phyloP scores from a whole-genome alignment of 139 green algal species.

The Raphidocelis subcapitata region DNA sequence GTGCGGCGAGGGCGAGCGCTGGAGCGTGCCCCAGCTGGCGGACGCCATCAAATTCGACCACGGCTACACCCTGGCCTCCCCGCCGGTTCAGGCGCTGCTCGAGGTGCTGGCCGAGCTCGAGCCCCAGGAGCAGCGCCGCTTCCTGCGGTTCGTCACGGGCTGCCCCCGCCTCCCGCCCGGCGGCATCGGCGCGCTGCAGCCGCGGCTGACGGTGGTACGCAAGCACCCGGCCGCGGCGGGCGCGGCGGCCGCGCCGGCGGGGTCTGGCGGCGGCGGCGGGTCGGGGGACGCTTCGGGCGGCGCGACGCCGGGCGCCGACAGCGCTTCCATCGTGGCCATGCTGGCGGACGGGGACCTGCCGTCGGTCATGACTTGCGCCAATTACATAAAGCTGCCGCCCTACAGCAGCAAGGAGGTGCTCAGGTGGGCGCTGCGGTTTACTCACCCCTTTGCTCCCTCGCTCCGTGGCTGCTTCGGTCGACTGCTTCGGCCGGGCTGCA shows the following conservation, averaged over 20 bases:
- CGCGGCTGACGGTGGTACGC: conserved; percentile 95
- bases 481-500: no score
- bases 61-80: conserved; percentile 76
- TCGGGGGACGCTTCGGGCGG: conserved; percentile 12
- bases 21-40: conserved; percentile 72
- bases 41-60: conserved; percentile 97
- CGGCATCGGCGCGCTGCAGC: conserved; percentile 86
- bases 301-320: conserved; percentile 15
- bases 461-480: no score
- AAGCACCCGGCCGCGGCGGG: conserved; percentile 66
- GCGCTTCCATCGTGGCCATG: background rate
- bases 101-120: conserved; percentile 89
- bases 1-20: conserved; percentile 85
- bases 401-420: conserved; percentile 92
- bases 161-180: conserved; percentile 91
- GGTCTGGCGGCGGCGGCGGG: background rate
- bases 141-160: conserved; percentile 97
- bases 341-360: conserved; percentile 87
- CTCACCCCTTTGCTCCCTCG: no score
- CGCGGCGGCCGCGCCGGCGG: background rate
- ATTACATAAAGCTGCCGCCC: conserved; percentile 99
- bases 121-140: conserved; percentile 81
- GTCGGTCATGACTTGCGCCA: conserved; percentile 99
- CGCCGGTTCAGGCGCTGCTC: conserved; percentile 63
- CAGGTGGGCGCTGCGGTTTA: conserved; percentile 71